Percentiles rank a stretch among this genome's conserved stretches.
Evolutionary conservation across 2,329 filamentous ascomycete genomes (phyloP).

Genomic region (Diaporthe citrichinensis): DNA sequence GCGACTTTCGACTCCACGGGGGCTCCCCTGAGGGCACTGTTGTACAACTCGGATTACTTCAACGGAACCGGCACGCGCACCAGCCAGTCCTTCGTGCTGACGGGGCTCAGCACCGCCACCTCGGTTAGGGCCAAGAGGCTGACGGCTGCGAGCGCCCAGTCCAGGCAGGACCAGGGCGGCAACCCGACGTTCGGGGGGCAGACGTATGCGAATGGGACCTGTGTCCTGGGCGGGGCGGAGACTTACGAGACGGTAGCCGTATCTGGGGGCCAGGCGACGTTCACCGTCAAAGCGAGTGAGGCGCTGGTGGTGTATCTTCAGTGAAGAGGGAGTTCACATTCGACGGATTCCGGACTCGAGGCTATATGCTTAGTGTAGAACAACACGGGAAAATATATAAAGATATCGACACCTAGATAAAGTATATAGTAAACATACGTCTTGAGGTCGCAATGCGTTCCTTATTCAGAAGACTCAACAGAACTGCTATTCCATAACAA

Average conservation of each 20-base stretch:
- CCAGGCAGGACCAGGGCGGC: slow-evolving; percentile 59
- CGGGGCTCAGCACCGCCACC: slow-evolving; percentile 47
- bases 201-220: slow-evolving; percentile 61
- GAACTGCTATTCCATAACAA: background rate
- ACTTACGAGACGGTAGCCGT: slow-evolving; percentile 54
- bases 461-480: too few species aligned
- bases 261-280: slow-evolving; percentile 51
- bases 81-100: slow-evolving; percentile 58
- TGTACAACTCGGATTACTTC: slow-evolving; percentile 63
- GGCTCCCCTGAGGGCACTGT: slow-evolving; percentile 54
- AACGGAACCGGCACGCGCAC: slow-evolving; percentile 50
- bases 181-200: slow-evolving; percentile 61
- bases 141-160: slow-evolving; percentile 58
- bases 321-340: slow-evolving; percentile 24
- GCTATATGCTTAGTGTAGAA: background rate
- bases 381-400: background rate
- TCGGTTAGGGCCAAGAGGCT: slow-evolving; percentile 58
- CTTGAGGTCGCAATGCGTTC: too few species aligned
- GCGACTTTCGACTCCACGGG: slow-evolving; percentile 57
- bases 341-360: background rate
- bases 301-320: slow-evolving; percentile 63
- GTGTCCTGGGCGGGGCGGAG: slow-evolving; percentile 57
- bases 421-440: too few species aligned
- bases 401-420: background rate
- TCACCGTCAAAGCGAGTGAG: slow-evolving; percentile 59